Evolutionary conservation across 2,329 filamentous ascomycete species (phyloP), one percentile per base, ranked within the genome.

Genomic region (Cytospora leucostoma): DNA sequence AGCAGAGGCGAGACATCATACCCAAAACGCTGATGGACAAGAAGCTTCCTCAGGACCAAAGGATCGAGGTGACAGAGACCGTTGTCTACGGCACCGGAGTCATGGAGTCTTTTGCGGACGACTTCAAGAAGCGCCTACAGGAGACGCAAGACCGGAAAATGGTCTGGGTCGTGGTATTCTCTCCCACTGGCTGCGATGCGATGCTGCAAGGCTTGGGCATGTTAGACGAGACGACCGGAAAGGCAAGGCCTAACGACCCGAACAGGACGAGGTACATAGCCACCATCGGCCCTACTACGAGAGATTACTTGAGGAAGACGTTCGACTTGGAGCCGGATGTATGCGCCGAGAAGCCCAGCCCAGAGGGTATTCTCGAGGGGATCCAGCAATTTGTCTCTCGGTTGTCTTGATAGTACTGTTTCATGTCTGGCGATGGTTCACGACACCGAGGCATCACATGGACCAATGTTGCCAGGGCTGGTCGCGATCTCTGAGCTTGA

Each of bases 261-360:
- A 72, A 73, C 34, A 77, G 76, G 11, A 81, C 74, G 57, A 89
- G 87, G 1, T 87, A 84, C 66, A 80, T 98, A 65, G 92, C 89
- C 15, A 96, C 93, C 0, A 99, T 99, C 75, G 95, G 95, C 0
- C 94, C 95, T 13, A 99, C 95, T 19, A 99, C 95, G 12, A 83
- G 88, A 67, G 87, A 93, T 68, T 88, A 92, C 76, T 77, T 99
- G 52, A 73, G 79, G 17, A 78, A 80, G 21, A 82, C 80, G 1
- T 92, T 92, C 73, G 84, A 78, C 0, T 89, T 88, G 67, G 82
- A 87, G 69, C 87, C 91, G 1, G 88, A 94, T 72, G 89, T 91
- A n/a, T 96, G 90, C 74, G 91, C 95, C 1, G 85, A 85, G 70
- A 88, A 82, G 70, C 95, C 95, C 1, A 96, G 86, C 73, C 91